Conservation (phyloP, 2,329 filamentous ascomycete genomes). For the Aspergillus sojae region DNA sequence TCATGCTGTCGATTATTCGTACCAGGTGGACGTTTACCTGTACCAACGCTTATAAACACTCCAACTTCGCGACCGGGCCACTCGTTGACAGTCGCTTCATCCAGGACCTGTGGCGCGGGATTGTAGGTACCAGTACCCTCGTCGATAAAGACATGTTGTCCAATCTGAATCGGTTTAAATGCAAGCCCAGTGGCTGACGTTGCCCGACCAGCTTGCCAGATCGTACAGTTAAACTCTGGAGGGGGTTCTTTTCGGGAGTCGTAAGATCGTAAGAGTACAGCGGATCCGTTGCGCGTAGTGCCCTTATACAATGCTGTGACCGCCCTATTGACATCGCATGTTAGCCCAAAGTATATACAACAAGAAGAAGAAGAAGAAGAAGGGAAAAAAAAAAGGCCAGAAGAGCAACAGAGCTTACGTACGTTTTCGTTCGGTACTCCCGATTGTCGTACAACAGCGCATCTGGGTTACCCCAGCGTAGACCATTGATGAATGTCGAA, state of each 20-base stretch:
- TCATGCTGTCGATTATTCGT: slow-evolving; percentile 69
- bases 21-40: slow-evolving; percentile 78
- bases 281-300: slow-evolving; percentile 66
- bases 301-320: slow-evolving; percentile 91
- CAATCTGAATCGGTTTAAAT: slow-evolving; percentile 94
- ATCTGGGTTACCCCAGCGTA: slow-evolving; percentile 76
- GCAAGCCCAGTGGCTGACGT: slow-evolving; percentile 88
- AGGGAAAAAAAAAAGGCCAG: neutral
- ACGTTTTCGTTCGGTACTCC: slow-evolving; percentile 85
- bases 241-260: slow-evolving; percentile 90
- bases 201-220: slow-evolving; percentile 96
- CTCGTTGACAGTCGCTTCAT: slow-evolving; percentile 89
- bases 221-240: slow-evolving; percentile 89
- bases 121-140: slow-evolving; percentile 93
- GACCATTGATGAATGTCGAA: slow-evolving; percentile 47
- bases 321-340: slow-evolving; percentile 58
- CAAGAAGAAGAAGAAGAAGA: neutral
- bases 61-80: slow-evolving; percentile 94
- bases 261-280: slow-evolving; percentile 85
- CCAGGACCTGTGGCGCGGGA: slow-evolving; percentile 78
- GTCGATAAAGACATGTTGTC: slow-evolving; percentile 91
- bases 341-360: neutral
- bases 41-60: slow-evolving; percentile 92
- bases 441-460: slow-evolving; percentile 84
- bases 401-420: too few relatives aligned